Conservation (phyloP, 1,284 basidiomycete genomes). For the Coniferiporia weirii region DNA sequence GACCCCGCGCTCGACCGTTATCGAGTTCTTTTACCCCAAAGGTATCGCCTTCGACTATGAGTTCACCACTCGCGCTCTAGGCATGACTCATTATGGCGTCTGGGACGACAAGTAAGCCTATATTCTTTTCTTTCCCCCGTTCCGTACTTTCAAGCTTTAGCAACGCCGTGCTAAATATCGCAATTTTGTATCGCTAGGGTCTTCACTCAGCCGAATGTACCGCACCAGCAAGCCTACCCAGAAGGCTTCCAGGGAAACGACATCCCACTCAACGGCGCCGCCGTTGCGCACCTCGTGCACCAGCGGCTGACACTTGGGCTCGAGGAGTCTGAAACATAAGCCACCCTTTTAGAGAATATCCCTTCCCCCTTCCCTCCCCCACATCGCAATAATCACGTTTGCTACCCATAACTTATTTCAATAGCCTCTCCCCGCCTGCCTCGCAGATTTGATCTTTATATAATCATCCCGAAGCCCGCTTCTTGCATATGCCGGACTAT, state of each 20-base stretch:
- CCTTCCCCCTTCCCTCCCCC: background rate
- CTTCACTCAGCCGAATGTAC: constrained; percentile 45
- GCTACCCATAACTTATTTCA: background rate
- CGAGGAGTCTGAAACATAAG: constrained; percentile 6
- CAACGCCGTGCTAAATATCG: background rate
- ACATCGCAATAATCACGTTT: background rate
- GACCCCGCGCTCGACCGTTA: constrained; percentile 66
- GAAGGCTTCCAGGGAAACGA: constrained; percentile 56
- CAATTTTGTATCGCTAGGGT: constrained; percentile 24
- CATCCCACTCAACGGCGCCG: constrained; percentile 46
- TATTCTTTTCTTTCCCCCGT: background rate
- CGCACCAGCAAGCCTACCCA: constrained; percentile 43
- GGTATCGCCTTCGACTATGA: constrained; percentile 88
- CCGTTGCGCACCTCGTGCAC: constrained; percentile 34
- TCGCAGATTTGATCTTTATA: background rate
- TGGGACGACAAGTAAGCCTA: constrained; percentile 54
- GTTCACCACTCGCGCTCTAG: constrained; percentile 72
- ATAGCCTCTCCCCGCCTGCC: background rate
- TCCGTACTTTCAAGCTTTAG: background rate
- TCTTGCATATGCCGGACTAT: background rate
- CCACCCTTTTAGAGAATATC: background rate
- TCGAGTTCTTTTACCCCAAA: constrained; percentile 84
- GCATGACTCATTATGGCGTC: constrained; percentile 82
- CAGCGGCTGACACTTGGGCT: constrained; percentile 25
- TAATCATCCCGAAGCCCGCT: background rate